These are phyloP conservation scores for Letharia columbiana DNA, from an alignment of 495 filamentous ascomycete genomes.

Conservation along the genomic window DNA sequence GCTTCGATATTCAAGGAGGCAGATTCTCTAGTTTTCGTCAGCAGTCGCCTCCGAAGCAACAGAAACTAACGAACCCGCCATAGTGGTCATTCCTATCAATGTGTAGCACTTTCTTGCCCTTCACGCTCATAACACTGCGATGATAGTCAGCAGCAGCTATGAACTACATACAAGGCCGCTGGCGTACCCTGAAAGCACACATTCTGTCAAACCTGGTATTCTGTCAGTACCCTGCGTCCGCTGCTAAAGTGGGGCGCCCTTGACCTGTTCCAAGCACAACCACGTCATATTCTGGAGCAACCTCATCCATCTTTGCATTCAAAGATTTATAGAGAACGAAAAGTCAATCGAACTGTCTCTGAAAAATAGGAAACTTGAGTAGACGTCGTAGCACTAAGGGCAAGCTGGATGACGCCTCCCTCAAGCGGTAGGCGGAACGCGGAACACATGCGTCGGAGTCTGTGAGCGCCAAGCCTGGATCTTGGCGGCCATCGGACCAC, in stretches of 20 bases:
- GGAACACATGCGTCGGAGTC: constrained; percentile 10
- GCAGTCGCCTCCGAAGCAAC: constrained; percentile 23
- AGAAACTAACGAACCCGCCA: constrained; percentile 64
- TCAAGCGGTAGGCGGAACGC: constrained; percentile 4
- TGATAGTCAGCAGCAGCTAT: constrained; percentile 9
- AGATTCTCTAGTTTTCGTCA: constrained; percentile 59
- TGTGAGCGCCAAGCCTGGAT: constrained; percentile 9
- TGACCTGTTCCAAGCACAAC: constrained; percentile 94
- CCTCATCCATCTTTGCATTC: constrained; percentile 74
- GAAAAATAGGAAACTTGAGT: background rate
- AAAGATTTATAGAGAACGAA: background rate
- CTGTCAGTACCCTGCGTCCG: constrained; percentile 25
- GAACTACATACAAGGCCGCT: background rate
- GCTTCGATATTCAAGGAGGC: constrained; percentile 91
- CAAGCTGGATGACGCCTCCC: background rate
- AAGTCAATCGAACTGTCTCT: background rate
- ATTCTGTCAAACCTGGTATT: constrained; percentile 85
- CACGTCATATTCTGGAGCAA: constrained; percentile 93
- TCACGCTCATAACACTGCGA: constrained; percentile 84
- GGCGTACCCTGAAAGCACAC: constrained; percentile 85
- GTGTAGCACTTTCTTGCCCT: constrained; percentile 97
- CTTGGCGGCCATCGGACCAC: background rate
- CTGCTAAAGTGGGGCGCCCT: constrained; percentile 40
- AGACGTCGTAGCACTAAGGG: background rate
- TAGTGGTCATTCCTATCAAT: constrained; percentile 99